Evolutionary conservation across 2,329 filamentous ascomycete genomes (phyloP).

Genomic region (Neonectria sp.): DNA sequence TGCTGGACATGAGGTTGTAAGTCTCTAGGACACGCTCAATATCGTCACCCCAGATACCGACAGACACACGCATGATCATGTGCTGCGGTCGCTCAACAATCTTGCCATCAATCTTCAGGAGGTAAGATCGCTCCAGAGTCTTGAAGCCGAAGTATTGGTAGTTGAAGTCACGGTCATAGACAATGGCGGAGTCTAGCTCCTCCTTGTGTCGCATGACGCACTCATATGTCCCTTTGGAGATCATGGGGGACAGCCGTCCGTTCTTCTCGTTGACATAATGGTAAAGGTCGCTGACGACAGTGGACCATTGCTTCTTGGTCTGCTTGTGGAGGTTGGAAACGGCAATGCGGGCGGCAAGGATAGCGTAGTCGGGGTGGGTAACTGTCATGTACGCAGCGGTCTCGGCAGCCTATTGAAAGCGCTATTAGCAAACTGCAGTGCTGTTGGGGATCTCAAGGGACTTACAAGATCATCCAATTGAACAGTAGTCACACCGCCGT

Average conservation of each 20-base stretch:
- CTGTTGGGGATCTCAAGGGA: constrained; percentile 30
- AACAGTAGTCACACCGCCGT: constrained; percentile 96
- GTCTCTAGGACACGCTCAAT: constrained; percentile 97
- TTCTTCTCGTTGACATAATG: constrained; percentile 98
- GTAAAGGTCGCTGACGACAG: constrained; percentile 93
- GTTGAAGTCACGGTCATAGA: constrained; percentile 99
- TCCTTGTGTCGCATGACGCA: constrained; percentile 96
- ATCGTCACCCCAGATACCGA: constrained; percentile 96
- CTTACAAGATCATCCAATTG: constrained; percentile 97
- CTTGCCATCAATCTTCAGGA: constrained; percentile 95
- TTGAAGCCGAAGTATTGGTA: constrained; percentile 99
- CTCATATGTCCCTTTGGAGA: constrained; percentile 91
- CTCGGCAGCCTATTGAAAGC: constrained; percentile 83
- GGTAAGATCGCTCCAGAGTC: constrained; percentile 97
- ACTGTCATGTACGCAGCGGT: constrained; percentile 99
- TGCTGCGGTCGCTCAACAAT: constrained; percentile 98
- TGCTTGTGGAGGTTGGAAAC: constrained; percentile 99
- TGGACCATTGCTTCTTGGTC: constrained; percentile 99
- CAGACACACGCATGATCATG: constrained; percentile 99
- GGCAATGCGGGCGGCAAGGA: constrained; percentile 97
- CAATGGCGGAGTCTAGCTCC: constrained; percentile 98
- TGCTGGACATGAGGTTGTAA: constrained; percentile 99
- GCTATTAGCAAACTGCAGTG: constrained; percentile 24
- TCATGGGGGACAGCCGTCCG: constrained; percentile 88
- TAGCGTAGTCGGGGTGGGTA: constrained; percentile 98